Evolutionary conservation across 768 basidiomycete species (phyloP).

Genomic region (Astraeus odoratus): DNA sequence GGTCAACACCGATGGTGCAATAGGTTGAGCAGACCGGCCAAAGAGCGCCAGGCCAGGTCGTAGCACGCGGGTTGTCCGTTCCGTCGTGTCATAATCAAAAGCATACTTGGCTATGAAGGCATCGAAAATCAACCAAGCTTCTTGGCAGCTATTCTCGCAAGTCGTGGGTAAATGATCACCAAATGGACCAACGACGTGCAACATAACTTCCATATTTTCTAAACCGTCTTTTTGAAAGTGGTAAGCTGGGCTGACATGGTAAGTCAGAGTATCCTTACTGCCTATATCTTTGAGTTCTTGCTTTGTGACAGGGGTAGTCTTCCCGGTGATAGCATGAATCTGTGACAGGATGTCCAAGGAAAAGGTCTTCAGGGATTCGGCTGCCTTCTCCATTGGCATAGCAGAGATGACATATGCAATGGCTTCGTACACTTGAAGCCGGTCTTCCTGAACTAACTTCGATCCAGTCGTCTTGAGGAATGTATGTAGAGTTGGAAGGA

Average conservation of each 20-base stretch:
- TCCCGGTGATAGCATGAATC: constrained; percentile 57
- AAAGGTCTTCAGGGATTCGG: constrained; percentile 81
- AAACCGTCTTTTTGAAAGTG: constrained; percentile 53
- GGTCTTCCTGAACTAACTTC: constrained; percentile 81
- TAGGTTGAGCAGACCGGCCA: constrained; percentile 51
- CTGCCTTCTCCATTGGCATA: constrained; percentile 87
- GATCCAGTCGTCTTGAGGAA: constrained; percentile 77
- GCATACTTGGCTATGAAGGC: constrained; percentile 74
- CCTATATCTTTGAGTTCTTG: constrained; percentile 62
- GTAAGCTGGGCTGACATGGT: constrained; percentile 6
- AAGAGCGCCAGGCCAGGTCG: constrained; percentile 83
- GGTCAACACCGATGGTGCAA: constrained; percentile 64
- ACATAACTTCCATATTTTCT: constrained; percentile 91
- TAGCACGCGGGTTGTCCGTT: constrained; percentile 77
- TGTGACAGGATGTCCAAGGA: constrained; percentile 75
- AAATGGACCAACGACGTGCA: constrained; percentile 73
- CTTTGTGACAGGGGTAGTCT: constrained; percentile 51
- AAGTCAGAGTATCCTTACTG: constrained; percentile 41
- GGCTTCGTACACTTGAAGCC: constrained; percentile 89
- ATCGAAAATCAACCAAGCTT: constrained; percentile 84
- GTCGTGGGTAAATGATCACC: constrained; percentile 75
- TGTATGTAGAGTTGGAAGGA: constrained; percentile 83
- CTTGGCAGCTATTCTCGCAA: constrained; percentile 71
- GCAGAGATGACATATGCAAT: constrained; percentile 92
- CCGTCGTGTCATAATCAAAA: constrained; percentile 66